phyloP scores from a whole-genome alignment of 768 basidiomycete species.

The Trametes maxima region DNA sequence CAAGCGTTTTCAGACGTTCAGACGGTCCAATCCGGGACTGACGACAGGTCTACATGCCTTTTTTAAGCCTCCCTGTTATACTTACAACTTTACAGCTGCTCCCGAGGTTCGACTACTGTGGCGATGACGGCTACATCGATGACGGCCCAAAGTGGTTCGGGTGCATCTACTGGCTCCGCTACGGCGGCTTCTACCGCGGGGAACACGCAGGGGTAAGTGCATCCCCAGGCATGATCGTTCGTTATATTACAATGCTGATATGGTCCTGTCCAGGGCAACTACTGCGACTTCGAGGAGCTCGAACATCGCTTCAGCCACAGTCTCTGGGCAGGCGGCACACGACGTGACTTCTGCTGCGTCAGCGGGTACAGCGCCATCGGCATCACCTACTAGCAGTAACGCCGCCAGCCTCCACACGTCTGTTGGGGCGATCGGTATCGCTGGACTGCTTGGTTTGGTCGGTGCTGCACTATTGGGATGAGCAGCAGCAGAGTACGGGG shows the following conservation, averaged over 20 bases:
- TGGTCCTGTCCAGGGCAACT: background rate
- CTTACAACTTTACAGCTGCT: slow-evolving; percentile 29
- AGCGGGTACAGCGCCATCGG: slow-evolving; percentile 24
- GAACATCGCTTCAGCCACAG: slow-evolving; percentile 22
- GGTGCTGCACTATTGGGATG: slow-evolving; percentile 47
- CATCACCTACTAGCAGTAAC: slow-evolving; percentile 34
- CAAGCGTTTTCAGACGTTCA: slow-evolving; percentile 55
- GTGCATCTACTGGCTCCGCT: slow-evolving; percentile 8
- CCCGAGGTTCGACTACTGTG: slow-evolving; percentile 27
- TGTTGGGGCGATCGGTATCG: slow-evolving; percentile 45
- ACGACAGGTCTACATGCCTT: slow-evolving; percentile 5
- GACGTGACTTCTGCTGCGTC: slow-evolving; percentile 10
- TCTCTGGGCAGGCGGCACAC: slow-evolving; percentile 14
- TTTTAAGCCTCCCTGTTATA: background rate
- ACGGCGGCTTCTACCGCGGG: background rate
- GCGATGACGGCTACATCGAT: slow-evolving; percentile 1
- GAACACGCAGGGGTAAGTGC: background rate
- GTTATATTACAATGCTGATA: background rate
- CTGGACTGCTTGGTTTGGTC: slow-evolving; percentile 52
- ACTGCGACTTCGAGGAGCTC: slow-evolving; percentile 8
- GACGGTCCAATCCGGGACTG: slow-evolving; percentile 41
- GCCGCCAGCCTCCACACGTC: slow-evolving; percentile 34
- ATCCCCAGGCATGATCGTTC: too few relatives aligned
- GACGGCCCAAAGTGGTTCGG: background rate
- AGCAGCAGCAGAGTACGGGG: background rate